Evolutionary conservation across 2,329 filamentous ascomycete species (phyloP).

Genomic region (Proliferodiscus dingleyae): DNA sequence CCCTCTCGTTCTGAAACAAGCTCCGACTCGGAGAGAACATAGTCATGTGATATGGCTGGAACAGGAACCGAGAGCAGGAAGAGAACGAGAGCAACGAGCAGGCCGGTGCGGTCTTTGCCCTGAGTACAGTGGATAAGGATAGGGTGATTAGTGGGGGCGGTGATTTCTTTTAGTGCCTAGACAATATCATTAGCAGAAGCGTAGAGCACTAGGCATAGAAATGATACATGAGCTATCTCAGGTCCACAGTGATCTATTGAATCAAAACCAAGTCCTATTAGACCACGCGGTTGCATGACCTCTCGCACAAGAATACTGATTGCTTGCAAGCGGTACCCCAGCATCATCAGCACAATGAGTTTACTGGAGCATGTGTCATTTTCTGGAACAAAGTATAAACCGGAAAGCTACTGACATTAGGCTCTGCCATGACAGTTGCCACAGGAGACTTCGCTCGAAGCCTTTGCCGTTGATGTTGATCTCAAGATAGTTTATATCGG

Average conservation of each 20-base stretch:
- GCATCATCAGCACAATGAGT: constrained; percentile 56
- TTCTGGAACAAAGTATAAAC: too few species aligned
- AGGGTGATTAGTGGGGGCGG: constrained; percentile 50
- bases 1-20: constrained; percentile 57
- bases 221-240: constrained; percentile 49
- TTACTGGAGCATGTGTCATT: constrained; percentile 38
- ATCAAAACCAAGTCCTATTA: constrained; percentile 64
- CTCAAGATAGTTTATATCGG: constrained; percentile 56
- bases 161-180: constrained; percentile 33
- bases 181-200: not conserved
- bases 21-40: constrained; percentile 59
- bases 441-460: constrained; percentile 65
- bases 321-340: constrained; percentile 64
- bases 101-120: constrained; percentile 79
- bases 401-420: constrained; percentile 46
- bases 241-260: constrained; percentile 62
- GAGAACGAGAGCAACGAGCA: constrained; percentile 64
- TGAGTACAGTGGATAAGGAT: constrained; percentile 79
- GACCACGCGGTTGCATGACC: constrained; percentile 67
- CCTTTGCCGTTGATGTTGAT: constrained; percentile 68
- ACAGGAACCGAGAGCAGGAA: constrained; percentile 55
- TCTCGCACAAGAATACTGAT: constrained; percentile 64
- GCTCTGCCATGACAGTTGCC: constrained; percentile 62
- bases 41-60: constrained; percentile 65
- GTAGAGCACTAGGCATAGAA: not conserved